These are phyloP conservation scores for Echinochloa phyllopogon DNA, from an alignment of 176 grass and related monocot species.

Conservation along the genomic window DNA sequence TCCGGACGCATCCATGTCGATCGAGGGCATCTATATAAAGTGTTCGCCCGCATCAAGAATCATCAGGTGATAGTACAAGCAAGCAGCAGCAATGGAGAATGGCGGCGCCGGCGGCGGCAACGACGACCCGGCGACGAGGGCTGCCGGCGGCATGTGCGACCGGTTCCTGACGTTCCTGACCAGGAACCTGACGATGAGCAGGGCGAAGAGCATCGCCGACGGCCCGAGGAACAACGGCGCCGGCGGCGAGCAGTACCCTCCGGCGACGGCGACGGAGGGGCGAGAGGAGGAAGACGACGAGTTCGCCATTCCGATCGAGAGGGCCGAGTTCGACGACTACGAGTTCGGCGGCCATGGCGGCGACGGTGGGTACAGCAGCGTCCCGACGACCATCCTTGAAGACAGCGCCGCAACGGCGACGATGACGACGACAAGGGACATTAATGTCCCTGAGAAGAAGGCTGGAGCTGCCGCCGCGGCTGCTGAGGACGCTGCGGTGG, in stretches of 20 bases:
- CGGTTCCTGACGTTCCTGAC: slow-evolving; percentile 51
- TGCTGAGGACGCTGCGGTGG: background rate
- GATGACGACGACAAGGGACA: background rate
- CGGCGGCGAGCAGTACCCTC: background rate
- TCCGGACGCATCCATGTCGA: background rate
- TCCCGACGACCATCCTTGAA: slow-evolving; percentile 35
- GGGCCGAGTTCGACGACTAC: slow-evolving; percentile 42
- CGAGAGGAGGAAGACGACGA: slow-evolving; percentile 4
- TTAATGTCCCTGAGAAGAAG: background rate
- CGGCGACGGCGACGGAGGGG: background rate
- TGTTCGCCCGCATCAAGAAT: background rate
- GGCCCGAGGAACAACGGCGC: background rate
- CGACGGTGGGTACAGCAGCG: background rate
- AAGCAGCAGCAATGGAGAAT: slow-evolving; percentile 30
- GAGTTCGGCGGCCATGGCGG: background rate
- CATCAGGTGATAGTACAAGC: no score
- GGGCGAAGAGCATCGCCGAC: slow-evolving; percentile 36
- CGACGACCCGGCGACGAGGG: background rate
- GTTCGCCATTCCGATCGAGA: slow-evolving; percentile 53
- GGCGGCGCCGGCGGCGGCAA: background rate
- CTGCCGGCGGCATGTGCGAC: slow-evolving; percentile 45
- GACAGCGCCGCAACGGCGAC: background rate
- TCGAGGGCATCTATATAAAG: slow-evolving; percentile 58
- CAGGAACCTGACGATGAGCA: slow-evolving; percentile 45
- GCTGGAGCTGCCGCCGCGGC: background rate